Base-by-base conservation (phyloP, 2,329 filamentous ascomycete genomes). In the Pseudocercospora cruenta region DNA sequence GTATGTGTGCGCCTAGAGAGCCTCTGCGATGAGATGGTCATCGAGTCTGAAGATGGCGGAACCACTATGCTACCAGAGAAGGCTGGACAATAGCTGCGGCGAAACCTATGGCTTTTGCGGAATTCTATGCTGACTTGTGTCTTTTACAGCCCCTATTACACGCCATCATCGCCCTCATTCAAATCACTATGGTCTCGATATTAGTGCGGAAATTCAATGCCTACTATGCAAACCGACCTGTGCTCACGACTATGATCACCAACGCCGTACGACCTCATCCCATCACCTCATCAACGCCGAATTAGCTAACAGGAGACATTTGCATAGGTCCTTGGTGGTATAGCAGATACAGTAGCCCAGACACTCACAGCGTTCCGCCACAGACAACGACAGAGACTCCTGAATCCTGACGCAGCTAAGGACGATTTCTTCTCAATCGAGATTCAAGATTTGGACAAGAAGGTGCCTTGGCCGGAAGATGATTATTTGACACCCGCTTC, bases 161-260 rank as follows among this genome's bases (percentile, higher is more conserved):
- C 82, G 85, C 89, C 66, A 84, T 96, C 75, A 87, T 97, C 69
- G 91, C 97, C 78, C 79, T 97, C 53, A 86, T 97, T 80, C 91
- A 99, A 81, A 92, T 98, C 88, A 89, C 88, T 65, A 89, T 96
- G 79, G 87, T 94, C 69, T 91, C 90, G 71, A 87, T 95, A 71
- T 83, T 99, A 63, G 89, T 90, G 54, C 87, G 92, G 74, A 92
- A 93, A 77, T 99, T 96, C 85, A 97, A 97, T 81, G 86, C 88
- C 72, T 97, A 96, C 83, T 99, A 98, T 86, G 90, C 92, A 72
- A 90, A 93, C 77, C 91, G 92, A 76, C 95, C 94, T 91, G 92
- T 99, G 49, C 87, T 99, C 75, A 99, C 95, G 69, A 99, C 96
- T 81, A 99, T 99, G 94, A 92, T 97, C 77, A 97, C 94, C 78